Base-by-base conservation (phyloP, 805 yeast species). In the Lachancea sp. region DNA sequence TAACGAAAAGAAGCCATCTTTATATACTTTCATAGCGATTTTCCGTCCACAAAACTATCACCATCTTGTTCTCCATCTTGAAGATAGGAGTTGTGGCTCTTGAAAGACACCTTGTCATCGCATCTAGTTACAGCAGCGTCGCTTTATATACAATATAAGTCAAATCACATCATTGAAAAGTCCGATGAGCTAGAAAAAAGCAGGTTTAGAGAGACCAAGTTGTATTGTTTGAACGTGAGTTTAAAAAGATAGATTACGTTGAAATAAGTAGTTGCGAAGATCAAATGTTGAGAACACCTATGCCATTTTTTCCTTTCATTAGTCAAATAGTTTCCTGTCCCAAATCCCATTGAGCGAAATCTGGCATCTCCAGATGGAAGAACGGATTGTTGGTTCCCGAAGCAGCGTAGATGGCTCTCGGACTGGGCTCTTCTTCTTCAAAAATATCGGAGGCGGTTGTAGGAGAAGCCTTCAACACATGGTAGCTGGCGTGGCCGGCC, bases 291-390 rank as follows among this genome's bases (percentile, higher is more conserved):
- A 30, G 12, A 30, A 30, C 33, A 30, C 10, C 13, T 5, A 19
- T 4, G 7, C n/a, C 36, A 9, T 33, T 17, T 18, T 12, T 11
- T 36, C 12, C 3, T 15, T 6, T 19, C 29, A 4, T 22, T 6
- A 8, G 25, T 36, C 22, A 36, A 22, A 18, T 3, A 25, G 26
- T 3, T 6, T 22, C 42, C 12, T 40, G 37, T 22, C 16, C 29
- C 32, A 34, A 29, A 19, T 60, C 55, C 69, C 69, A 65, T 31
- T 55, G 50, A 4, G 55, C 46, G 36, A 62, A 65, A 45, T 65
- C 65, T 11, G 69, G 69, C 40, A 63, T 54, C 29, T 63, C 68
- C 22, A 62, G 48, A 51, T 65, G 69, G 56, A 65, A 65, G 44
- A 62, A 63, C 35, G 69, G 69, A 30, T 55, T 45, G 44, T 63